These are phyloP conservation scores for Trametopsis cervina DNA, from an alignment of 768 basidiomycete species.

Conservation along the genomic window DNA sequence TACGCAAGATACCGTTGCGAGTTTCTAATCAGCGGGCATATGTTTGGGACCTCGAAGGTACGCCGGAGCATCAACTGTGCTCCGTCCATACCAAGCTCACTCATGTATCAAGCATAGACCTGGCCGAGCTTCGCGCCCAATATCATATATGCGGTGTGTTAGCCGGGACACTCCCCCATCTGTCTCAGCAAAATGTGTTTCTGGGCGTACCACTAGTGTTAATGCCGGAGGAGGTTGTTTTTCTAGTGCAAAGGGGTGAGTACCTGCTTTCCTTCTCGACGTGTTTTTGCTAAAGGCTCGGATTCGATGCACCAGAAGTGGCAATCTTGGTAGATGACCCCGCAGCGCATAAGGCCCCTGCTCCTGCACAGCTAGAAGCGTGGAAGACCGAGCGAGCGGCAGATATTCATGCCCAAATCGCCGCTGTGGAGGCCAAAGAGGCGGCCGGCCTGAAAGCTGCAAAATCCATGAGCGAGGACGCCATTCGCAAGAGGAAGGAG, in stretches of 20 bases:
- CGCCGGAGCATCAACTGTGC: constrained; percentile 6
- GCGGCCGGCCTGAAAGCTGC: constrained; percentile 34
- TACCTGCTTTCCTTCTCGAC: background rate
- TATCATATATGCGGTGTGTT: constrained; percentile 83
- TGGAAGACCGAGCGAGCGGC: constrained; percentile 50
- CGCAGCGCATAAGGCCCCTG: constrained; percentile 46
- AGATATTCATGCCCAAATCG: constrained; percentile 40
- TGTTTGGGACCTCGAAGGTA: constrained; percentile 87
- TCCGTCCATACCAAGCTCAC: background rate
- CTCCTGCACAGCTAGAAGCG: constrained; percentile 35
- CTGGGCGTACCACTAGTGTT: constrained; percentile 86
- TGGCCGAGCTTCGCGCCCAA: constrained; percentile 68
- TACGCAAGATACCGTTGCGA: constrained; percentile 38
- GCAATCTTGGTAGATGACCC: constrained; percentile 75
- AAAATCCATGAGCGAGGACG: constrained; percentile 37
- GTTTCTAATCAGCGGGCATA: constrained; percentile 76
- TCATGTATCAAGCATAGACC: constrained; percentile 43
- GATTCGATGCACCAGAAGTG: constrained; percentile 40
- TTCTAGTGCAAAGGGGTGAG: constrained; percentile 78
- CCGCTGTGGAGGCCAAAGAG: constrained; percentile 41
- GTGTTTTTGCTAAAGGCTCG: background rate
- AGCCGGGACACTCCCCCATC: constrained; percentile 86
- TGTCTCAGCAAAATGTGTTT: constrained; percentile 95
- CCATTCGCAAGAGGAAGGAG: constrained; percentile 64
- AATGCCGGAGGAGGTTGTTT: constrained; percentile 87